Conservation (phyloP, 352 stramenopile genomes). For the Pythium brachiatum region DNA sequence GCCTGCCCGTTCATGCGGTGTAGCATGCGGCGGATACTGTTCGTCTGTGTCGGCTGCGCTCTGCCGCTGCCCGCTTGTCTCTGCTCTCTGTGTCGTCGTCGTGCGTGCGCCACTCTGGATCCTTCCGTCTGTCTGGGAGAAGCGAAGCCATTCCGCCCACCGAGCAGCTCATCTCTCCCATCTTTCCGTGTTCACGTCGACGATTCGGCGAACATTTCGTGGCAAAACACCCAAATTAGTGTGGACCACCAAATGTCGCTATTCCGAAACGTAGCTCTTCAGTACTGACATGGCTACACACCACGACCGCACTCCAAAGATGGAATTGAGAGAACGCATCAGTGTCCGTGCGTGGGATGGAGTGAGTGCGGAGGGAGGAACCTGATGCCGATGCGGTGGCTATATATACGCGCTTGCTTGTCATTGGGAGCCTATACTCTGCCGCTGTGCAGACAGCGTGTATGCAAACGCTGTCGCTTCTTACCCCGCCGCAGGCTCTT, state of each 20-base stretch:
- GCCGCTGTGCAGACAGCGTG: too few relatives aligned
- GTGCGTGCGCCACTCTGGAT: conserved; percentile 1
- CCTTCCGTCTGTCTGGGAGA: background rate
- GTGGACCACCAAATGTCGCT: background rate
- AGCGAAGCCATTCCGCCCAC: conserved; percentile 8
- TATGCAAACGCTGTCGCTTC: background rate
- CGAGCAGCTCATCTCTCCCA: conserved; percentile 12
- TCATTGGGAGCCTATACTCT: background rate
- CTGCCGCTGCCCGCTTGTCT: conserved; percentile 1
- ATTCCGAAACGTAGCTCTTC: background rate
- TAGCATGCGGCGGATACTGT: background rate
- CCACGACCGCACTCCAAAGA: background rate
- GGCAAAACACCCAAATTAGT: background rate
- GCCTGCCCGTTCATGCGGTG: too few relatives aligned
- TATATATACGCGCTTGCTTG: background rate
- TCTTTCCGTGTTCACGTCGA: background rate
- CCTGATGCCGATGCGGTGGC: background rate
- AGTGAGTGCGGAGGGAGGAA: too few relatives aligned
- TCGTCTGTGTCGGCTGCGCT: conserved; percentile 4
- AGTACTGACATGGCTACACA: background rate
- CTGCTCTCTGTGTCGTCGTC: conserved; percentile 10
- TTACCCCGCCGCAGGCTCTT: background rate
- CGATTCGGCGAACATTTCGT: conserved; percentile 2
- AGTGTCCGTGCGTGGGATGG: background rate
- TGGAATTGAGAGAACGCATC: background rate